Percentiles rank a stretch among this genome's conserved stretches.
Evolutionary conservation across 1,284 basidiomycete species (phyloP).

Genomic region (Ceratobasidium papillatum): DNA sequence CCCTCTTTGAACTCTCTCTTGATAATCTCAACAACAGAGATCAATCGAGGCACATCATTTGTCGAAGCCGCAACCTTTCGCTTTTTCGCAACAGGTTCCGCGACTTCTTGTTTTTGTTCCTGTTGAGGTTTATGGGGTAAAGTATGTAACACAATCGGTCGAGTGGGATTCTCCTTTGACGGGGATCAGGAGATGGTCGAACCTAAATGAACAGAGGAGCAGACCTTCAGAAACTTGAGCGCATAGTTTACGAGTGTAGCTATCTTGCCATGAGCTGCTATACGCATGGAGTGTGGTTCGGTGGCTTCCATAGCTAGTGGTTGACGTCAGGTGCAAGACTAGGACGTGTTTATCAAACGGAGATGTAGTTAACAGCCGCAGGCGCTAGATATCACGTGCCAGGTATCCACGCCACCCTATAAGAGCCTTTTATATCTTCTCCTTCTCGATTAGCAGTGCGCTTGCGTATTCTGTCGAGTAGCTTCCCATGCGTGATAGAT

Average conservation of each 20-base stretch:
- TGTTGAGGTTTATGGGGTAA: slow-evolving; percentile 55
- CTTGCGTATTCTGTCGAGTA: too few relatives aligned
- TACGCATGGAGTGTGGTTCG: slow-evolving; percentile 59
- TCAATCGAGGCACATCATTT: slow-evolving; percentile 67
- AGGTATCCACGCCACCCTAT: too few relatives aligned
- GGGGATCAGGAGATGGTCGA: neutral
- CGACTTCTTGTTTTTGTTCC: slow-evolving; percentile 42
- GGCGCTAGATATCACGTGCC: too few relatives aligned
- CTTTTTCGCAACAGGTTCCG: slow-evolving; percentile 31
- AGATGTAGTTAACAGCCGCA: too few relatives aligned
- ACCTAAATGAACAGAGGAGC: neutral
- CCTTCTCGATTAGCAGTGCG: too few relatives aligned
- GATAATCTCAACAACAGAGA: slow-evolving; percentile 83
- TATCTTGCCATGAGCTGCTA: slow-evolving; percentile 72
- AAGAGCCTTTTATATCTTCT: too few relatives aligned
- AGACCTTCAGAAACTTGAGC: slow-evolving; percentile 69
- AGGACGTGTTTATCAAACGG: too few relatives aligned
- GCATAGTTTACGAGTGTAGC: slow-evolving; percentile 68
- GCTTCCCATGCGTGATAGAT: too few relatives aligned
- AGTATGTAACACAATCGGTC: slow-evolving; percentile 72
- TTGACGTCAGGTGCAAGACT: too few relatives aligned
- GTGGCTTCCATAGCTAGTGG: too few relatives aligned
- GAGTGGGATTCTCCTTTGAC: slow-evolving; percentile 63
- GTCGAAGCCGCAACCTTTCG: slow-evolving; percentile 53
- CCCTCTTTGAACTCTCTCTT: slow-evolving; percentile 73